Evolutionary conservation across 352 stramenopile species (phyloP), one percentile per base, ranked within the genome.

Genomic region (Plasmopara halstedii): DNA sequence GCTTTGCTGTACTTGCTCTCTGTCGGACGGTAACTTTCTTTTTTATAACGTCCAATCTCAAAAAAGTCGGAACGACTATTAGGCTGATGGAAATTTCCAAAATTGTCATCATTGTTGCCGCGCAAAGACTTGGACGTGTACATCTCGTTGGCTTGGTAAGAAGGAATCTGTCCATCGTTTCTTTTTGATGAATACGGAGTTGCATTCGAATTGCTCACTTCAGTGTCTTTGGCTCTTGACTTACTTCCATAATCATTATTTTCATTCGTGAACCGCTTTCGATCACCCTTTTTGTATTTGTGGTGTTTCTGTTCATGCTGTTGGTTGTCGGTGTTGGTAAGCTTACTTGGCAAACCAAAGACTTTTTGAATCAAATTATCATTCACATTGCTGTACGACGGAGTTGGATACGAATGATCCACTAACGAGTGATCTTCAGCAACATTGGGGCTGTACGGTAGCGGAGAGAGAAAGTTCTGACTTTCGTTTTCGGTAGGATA

Each of bases 41-140:
- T 29, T 10, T 29, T 29, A 6, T 2, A 29, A 29, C 6, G 7
- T 6, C 25, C 25, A 6, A 10, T 29, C 25, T 10, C 25, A 29
- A 29, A 29, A 10, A 11, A 29, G 1, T 29, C 11, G 1, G 25
- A 29, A 10, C 7, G 25, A 29, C 25, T 29, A 11, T 29, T 29
- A 6, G 25, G 25, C 25, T 11, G 7, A 11, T 29, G 25, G 11
- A 29, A 29, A 4, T 29, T 27, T 7, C 50, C 14, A 9, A 22
- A 37, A 32, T 18, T 21, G 17, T 22, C 25, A 43, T 58, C 53
- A 36, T 22, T 47, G 32, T 50, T 63, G 26, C 54, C 54, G 0
- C 54, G 54, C 13, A 63, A 37, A 27, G 42, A 15, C 32, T 53
- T 58, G n/a, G 47, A 50, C 35, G 53, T 36, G 48, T 58, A 50